These are phyloP conservation scores for Bruguiera sexangula DNA, from an alignment of 345 rosid genomes.

Conservation along the genomic window DNA sequence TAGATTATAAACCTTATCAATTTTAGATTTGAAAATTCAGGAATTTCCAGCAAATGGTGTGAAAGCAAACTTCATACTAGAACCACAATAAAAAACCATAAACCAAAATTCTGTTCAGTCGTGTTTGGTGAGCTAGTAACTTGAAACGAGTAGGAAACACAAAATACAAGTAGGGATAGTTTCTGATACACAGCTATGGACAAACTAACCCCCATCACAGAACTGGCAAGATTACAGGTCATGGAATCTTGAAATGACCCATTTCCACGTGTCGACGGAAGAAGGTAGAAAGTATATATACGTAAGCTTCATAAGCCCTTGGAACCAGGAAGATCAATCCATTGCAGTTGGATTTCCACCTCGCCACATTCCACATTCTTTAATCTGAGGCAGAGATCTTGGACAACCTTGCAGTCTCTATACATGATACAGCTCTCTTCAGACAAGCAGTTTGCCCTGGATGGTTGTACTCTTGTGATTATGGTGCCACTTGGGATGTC, in stretches of 20 bases:
- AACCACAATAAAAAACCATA: background rate
- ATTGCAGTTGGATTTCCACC: conserved; percentile 61
- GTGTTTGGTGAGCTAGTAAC: background rate
- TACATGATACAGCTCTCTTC: conserved; percentile 52
- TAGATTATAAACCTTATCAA: no score
- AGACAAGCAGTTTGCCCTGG: conserved; percentile 43
- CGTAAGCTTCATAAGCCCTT: conserved; percentile 9
- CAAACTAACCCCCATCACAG: background rate
- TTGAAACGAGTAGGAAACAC: background rate
- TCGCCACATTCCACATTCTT: conserved; percentile 58
- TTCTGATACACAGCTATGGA: background rate
- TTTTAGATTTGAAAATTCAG: background rate
- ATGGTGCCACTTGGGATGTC: conserved; percentile 54
- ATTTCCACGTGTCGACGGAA: background rate
- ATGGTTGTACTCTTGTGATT: conserved; percentile 47
- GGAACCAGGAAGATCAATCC: conserved; percentile 65
- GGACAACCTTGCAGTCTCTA: conserved; percentile 43
- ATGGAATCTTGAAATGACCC: background rate
- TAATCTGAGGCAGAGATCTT: conserved; percentile 54
- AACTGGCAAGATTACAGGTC: background rate
- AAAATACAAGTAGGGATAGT: background rate
- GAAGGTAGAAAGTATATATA: no score
- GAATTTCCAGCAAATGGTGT: background rate
- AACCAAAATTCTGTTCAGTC: conserved; percentile 10
- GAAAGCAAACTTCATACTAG: background rate